Base-by-base conservation (phyloP, 169 alveolate species). In the Plasmodium adleri region DNA sequence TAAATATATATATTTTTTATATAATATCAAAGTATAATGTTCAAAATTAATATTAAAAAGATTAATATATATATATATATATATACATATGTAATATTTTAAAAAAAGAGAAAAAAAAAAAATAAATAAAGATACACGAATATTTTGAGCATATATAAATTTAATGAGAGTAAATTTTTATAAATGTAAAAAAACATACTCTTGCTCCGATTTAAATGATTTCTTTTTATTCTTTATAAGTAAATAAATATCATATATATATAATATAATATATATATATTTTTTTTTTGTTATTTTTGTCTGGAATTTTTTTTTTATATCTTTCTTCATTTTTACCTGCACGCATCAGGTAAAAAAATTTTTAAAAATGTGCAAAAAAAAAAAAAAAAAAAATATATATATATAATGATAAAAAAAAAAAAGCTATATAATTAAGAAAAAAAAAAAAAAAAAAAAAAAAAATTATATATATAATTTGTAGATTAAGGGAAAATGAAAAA, bases 191-290 rank as follows among this genome's bases (percentile, higher is more conserved):
- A 62, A 62, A 13, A 15, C 56, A 43, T 47, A 68, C 43, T 39
- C 20, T 9, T 17, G 43, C 63, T 43, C 76, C 63, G 39, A 68
- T 47, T 72, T 72, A 52, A 49, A 26, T 47, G 45, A 70, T 70
- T 70, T 70, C 13, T 47, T 50, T 70, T 70, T n/a, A 13, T 8
- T 28, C 39, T 12, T 64, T 28, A 32, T 32, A 32, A 54, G 15
- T n/a, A 15, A 54, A 54, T n/a, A 54, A 54, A n/a, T n/a, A 54
- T 8, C 9, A 54, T 54, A 15, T n/a, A 54, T 15, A 54, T 54
- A 54, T n/a, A 20, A 20, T 20, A 20, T 20, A 20, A 20, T 13
- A 54, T 8, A 9, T n/a, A 54, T 9, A 54, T 54, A 15, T 54
- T 62, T 62, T 62, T 13, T 15, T 8, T 22, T 62, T 62, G 13